Evolutionary conservation across 2,329 filamentous ascomycete species (phyloP).

Genomic region (Curvularia lunata): DNA sequence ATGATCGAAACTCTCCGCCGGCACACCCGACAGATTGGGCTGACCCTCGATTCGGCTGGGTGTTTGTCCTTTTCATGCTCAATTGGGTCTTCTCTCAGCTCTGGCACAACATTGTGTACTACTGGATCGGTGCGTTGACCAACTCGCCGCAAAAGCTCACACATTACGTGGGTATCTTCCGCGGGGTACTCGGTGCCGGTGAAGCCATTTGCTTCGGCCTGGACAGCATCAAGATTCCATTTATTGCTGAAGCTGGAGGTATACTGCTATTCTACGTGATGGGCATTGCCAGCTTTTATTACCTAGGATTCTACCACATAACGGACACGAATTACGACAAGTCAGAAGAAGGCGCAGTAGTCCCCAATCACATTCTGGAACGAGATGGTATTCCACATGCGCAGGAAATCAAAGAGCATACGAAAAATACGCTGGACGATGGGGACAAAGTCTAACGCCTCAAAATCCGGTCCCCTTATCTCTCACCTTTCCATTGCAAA

Average conservation of each 20-base stretch:
- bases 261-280: conserved; percentile 39
- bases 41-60: conserved; percentile 35
- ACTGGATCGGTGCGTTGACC: conserved; percentile 42
- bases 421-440: neutral
- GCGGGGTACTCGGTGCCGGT: conserved; percentile 40
- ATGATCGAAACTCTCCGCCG: conserved; percentile 33
- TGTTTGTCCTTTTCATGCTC: conserved; percentile 42
- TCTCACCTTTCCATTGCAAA: neutral
- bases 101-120: conserved; percentile 44
- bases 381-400: conserved; percentile 27
- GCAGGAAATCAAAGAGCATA: conserved; percentile 17
- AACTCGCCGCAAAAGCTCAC: conserved; percentile 43
- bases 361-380: conserved; percentile 39
- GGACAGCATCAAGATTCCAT: conserved; percentile 40
- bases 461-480: neutral
- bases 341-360: conserved; percentile 31
- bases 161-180: conserved; percentile 41
- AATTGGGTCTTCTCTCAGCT: conserved; percentile 42
- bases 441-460: conserved; percentile 1
- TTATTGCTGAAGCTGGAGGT: conserved; percentile 39
- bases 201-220: conserved; percentile 43
- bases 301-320: conserved; percentile 37
- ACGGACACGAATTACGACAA: conserved; percentile 42
- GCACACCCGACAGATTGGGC: conserved; percentile 38
- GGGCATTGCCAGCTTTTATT: conserved; percentile 36